Percentiles rank a stretch among this genome's conserved stretches.
phyloP scores from a whole-genome alignment of 805 yeast genomes.

The Saccharomycopsis javanensis region DNA sequence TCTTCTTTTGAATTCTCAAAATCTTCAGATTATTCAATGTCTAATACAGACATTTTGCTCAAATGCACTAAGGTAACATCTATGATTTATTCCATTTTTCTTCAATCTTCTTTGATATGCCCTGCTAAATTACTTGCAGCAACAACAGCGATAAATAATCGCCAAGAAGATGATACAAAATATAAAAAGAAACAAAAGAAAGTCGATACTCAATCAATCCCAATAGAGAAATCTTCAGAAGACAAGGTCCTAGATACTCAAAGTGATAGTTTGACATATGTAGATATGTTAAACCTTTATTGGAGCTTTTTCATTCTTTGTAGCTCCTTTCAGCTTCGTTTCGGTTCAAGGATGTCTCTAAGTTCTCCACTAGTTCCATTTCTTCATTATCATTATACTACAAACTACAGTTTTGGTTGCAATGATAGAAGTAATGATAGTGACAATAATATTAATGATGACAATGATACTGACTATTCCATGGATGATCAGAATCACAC shows the following conservation, averaged over 20 bases:
- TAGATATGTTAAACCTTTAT: neutral
- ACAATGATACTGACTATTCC: neutral
- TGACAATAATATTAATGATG: neutral
- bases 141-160: neutral
- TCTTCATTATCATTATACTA: neutral
- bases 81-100: neutral
- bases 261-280: neutral
- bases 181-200: neutral
- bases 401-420: neutral
- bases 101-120: neutral
- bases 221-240: neutral
- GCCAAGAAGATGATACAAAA: neutral
- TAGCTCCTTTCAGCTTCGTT: neutral
- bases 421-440: neutral
- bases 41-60: neutral
- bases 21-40: neutral
- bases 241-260: neutral
- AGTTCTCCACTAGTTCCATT: neutral
- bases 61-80: neutral
- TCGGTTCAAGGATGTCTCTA: neutral
- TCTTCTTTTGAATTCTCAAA: neutral
- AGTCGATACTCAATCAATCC: neutral
- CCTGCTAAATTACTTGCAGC: neutral
- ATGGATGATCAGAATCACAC: neutral
- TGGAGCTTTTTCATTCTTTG: conserved; percentile 1